Evolutionary conservation across 2,329 filamentous ascomycete species (phyloP).

Genomic region (Capronia coronata): DNA sequence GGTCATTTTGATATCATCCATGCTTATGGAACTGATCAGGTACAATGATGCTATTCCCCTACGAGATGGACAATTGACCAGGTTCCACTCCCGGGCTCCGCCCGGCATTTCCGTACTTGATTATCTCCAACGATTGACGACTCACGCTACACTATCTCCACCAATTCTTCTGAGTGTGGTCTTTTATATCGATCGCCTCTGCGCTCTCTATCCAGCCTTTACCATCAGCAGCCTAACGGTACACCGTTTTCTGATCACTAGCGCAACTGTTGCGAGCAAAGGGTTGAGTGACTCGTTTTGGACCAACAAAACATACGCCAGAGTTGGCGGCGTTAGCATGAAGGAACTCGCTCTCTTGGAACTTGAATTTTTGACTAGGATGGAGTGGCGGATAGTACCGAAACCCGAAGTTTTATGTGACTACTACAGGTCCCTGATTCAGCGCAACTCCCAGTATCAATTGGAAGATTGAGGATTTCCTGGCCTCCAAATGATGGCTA

Average conservation of each 20-base stretch:
- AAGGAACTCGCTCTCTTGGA: constrained; percentile 86
- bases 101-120: constrained; percentile 92
- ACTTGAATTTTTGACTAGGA: constrained; percentile 82
- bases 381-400: constrained; percentile 96
- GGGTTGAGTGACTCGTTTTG: constrained; percentile 95
- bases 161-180: constrained; percentile 97
- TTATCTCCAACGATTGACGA: constrained; percentile 85
- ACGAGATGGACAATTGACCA: constrained; percentile 75
- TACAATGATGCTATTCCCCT: constrained; percentile 86
- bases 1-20: constrained; percentile 83
- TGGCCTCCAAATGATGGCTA: too few relatives aligned
- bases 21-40: constrained; percentile 90
- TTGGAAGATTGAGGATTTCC: constrained; percentile 36
- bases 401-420: constrained; percentile 88
- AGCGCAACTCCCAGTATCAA: constrained; percentile 54
- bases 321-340: constrained; percentile 85
- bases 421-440: constrained; percentile 84
- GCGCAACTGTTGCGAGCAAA: constrained; percentile 91
- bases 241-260: constrained; percentile 93
- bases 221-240: constrained; percentile 95
- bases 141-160: constrained; percentile 86
- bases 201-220: constrained; percentile 85
- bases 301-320: constrained; percentile 95
- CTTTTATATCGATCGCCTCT: constrained; percentile 94
- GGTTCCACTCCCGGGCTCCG: constrained; percentile 85